A percentile compares a stretch with the other conserved stretches of the same genome.
Conservation (phyloP, 176 grass and related monocot genomes). For the Sorghum bicolor region DNA sequence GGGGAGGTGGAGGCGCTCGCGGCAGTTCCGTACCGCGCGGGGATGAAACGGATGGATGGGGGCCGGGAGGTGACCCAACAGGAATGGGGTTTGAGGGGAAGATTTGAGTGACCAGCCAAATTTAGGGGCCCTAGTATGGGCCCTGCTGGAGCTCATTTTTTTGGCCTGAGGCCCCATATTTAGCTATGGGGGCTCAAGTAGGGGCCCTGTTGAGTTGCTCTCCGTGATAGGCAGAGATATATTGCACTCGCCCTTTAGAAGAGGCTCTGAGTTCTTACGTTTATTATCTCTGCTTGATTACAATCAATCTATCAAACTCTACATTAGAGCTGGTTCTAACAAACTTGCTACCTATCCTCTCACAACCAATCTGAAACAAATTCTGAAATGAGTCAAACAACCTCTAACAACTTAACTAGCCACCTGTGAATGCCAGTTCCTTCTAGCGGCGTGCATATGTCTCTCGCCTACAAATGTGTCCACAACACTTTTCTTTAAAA, state of each 20-base stretch:
- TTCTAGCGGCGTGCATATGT: not conserved
- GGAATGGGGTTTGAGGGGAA: too few species aligned
- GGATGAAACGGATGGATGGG: too few species aligned
- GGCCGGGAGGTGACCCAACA: too few species aligned
- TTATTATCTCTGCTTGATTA: not conserved
- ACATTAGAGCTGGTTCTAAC: not conserved
- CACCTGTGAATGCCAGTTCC: not conserved
- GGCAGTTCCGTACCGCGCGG: too few species aligned
- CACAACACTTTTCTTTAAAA: not conserved
- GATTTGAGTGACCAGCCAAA: too few species aligned
- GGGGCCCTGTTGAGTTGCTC: too few species aligned
- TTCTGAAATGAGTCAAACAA: not conserved
- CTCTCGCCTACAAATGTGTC: not conserved
- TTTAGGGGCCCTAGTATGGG: too few species aligned
- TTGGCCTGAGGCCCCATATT: too few species aligned
- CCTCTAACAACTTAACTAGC: not conserved
- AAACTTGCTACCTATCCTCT: not conserved
- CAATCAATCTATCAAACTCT: not conserved
- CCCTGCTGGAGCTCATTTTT: too few species aligned
- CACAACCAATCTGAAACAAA: not conserved
- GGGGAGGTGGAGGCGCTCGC: too few species aligned
- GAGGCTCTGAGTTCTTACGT: not conserved
- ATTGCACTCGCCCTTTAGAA: not conserved
- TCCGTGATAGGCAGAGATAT: not conserved
- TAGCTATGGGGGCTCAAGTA: too few species aligned